Evolutionary conservation across 768 basidiomycete species (phyloP), one percentile per base, ranked within the genome.

Genomic region (Pleurotus pulmonarius): DNA sequence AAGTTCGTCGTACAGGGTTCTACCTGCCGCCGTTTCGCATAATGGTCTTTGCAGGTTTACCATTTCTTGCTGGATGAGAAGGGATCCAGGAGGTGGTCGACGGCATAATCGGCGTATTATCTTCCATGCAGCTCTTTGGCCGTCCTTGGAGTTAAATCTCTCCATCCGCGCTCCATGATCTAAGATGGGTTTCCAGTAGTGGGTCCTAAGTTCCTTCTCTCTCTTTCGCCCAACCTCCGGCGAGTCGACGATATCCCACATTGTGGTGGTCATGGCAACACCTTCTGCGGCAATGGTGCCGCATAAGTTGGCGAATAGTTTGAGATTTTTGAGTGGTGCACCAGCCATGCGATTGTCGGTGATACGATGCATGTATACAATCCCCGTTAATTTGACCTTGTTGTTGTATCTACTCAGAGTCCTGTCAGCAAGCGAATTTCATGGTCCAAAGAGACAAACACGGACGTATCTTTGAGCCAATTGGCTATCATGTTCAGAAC

Each of bases 241-340:
- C 9, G 29, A 24, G 39, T 47, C 34, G 41, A 75, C 73, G 52
- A 69, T 69, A 6, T 65, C 69, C 79, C 80, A 81, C 73, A 75
- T 80, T 7, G 74, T 81, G 49, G 80, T 80, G 43, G 72, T 72
- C 51, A 82, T 68, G 45, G 78, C 70, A 40, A 82, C 78, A 52
- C 79, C 77, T 55, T 71, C 70, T 58, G 78, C 70, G 5, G 75
- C 70, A 37, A 61, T 66, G 16, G 71, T 68, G 22, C 80, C 81
- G 56, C 80, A 81, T 15, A 82, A 69, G 48, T 75, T 71, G 25
- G 68, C 69, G 63, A 82, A 81, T 62, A 82, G 70, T 13, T 72
- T 69, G 37, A 81, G 72, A 61, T 80, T 82, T 61, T 69, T 73
- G 29, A 69, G 66, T 18, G 76, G 73, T 5, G 72, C 71, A 37